Evolutionary conservation across 2,329 filamentous ascomycete genomes (phyloP).

Genomic region (Aspergillus jensenii): DNA sequence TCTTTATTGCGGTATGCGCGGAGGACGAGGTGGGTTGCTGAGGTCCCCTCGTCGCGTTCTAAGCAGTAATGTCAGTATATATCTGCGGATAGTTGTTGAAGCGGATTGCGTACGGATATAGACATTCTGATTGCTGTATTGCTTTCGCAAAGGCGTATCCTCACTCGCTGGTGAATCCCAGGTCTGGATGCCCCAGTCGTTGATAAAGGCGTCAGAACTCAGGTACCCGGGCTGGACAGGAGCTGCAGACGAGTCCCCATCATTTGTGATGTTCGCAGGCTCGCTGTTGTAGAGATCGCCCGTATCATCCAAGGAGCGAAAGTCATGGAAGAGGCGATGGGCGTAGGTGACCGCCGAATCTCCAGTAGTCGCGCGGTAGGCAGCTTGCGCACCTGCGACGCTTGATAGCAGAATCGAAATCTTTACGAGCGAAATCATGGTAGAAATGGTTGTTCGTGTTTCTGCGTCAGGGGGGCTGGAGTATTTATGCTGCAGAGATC

Average conservation of each 20-base stretch:
- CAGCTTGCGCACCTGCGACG: no score
- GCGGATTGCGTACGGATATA: neutral
- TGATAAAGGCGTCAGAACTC: neutral
- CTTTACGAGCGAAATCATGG: no score
- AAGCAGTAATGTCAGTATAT: neutral
- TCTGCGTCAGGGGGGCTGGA: no score
- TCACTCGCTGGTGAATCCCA: neutral
- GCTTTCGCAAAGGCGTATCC: neutral
- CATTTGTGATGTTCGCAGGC: neutral
- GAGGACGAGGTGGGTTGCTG: neutral
- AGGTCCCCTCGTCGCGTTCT: neutral
- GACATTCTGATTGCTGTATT: neutral
- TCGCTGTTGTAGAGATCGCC: neutral
- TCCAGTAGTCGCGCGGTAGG: neutral
- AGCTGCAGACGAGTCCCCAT: neutral
- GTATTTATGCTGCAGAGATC: no score
- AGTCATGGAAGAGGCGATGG: constrained; percentile 2
- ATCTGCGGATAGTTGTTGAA: neutral
- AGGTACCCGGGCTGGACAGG: neutral
- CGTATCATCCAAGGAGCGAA: neutral
- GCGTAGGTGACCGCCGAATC: neutral
- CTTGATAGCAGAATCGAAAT: no score
- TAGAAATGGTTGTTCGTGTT: no score
- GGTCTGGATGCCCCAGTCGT: constrained; percentile 4
- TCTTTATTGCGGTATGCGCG: constrained; percentile 1